Evolutionary conservation across 352 stramenopile genomes (phyloP), one percentile per base, ranked within the genome.

Genomic region (Phytophthora podocarpi): DNA sequence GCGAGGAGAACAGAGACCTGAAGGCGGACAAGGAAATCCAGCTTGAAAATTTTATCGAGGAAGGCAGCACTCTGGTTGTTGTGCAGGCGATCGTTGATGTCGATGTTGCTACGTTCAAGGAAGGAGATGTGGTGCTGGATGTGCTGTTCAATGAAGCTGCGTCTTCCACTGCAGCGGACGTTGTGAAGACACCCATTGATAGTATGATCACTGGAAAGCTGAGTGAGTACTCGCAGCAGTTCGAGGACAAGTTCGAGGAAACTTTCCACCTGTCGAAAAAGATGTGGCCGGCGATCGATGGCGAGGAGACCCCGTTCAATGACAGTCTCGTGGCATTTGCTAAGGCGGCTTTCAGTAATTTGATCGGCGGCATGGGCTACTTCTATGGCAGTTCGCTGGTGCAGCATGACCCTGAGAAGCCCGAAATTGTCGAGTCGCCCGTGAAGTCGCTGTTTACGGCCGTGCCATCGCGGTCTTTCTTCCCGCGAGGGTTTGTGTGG

Each of bases 401-500:
- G 24, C 72, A 95, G 43, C 74, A 85, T 49, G 78, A 90, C 35
- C 68, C 78, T 1, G 47, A 67, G 13, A 70, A 72, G 10, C 51
- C 69, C 6, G 47, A 73, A 1, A 28, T 90, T 6, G 43, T 73
- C 15, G 78, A 88, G 36, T 79, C 74, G 1, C 51, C 67, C 0
- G 49, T 63, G 4, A 82, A 76, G 55, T 59, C 83, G 11, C 75
- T 98, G 26, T 96, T 96, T 56, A 96, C 94, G 7, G 89, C 80
- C 5, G 84, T 97, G 9, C 94, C 94, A n/a, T 97, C 89, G 16
- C 78, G 94, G 9, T 97, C 89, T 31, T 97, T 98, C 66, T 98
- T 98, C 62, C 94, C 94, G 10, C 78, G 94, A 18, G 94, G 94
- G 0, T 98, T 98, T 42, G 43, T 98, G 1, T 98, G 94, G 94